Conservation (phyloP, 305 asterid genomes). For the Rubia peregrina region DNA sequence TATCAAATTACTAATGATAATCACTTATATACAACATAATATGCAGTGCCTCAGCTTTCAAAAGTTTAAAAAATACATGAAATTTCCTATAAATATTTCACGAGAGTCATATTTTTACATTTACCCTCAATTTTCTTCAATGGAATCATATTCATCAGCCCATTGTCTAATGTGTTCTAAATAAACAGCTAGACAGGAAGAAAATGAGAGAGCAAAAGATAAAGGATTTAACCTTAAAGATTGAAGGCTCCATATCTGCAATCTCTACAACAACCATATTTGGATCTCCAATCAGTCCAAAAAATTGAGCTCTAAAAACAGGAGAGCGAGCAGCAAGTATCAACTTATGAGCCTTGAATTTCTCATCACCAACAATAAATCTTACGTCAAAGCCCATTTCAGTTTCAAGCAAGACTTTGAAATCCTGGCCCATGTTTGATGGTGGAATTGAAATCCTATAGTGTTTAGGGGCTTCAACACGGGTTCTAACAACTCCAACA, state of each 20-base stretch:
- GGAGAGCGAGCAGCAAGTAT: conserved; percentile 95
- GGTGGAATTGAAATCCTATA: conserved; percentile 53
- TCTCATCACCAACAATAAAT: conserved; percentile 74
- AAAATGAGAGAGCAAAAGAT: conserved; percentile 10
- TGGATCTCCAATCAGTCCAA: conserved; percentile 73
- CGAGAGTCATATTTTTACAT: background rate
- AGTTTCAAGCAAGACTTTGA: conserved; percentile 59
- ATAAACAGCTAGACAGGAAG: background rate
- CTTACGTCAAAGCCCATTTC: conserved; percentile 64
- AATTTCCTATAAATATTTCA: background rate
- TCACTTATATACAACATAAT: background rate
- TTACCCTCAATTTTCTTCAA: background rate
- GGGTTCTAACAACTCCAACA: conserved; percentile 90
- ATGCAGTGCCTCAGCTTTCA: background rate
- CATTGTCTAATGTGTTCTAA: background rate
- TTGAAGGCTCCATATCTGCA: conserved; percentile 71
- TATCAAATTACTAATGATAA: background rate
- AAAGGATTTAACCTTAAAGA: conserved; percentile 53
- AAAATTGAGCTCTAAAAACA: conserved; percentile 86
- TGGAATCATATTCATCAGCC: background rate
- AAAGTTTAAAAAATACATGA: background rate
- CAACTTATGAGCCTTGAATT: conserved; percentile 76
- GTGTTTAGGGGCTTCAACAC: conserved; percentile 69
- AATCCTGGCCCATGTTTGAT: conserved; percentile 78
- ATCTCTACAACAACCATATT: conserved; percentile 44